Base-by-base conservation (phyloP, 352 stramenopile species). In the Pythium folliculosum region DNA sequence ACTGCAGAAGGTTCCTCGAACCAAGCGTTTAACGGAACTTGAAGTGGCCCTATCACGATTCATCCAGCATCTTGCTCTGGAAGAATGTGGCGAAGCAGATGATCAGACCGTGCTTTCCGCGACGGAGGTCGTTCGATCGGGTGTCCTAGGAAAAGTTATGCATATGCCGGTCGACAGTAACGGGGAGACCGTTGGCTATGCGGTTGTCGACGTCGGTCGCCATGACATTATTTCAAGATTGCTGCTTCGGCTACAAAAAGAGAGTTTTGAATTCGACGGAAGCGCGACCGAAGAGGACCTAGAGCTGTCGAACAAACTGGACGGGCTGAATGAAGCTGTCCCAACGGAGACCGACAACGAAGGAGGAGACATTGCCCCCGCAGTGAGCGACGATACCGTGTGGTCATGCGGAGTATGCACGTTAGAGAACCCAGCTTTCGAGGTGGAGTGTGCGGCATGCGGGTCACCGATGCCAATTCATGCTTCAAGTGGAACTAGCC, bases 101-200 rank as follows among this genome's bases (percentile, higher is more conserved):
- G 85, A 93, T 57, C 80, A 89, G 50, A 93, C 80, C 35, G 84
- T 91, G 21, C 81, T 84, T 47, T 92, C 82, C 13, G 86, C 86
- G 6, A 79, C 82, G 14, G 75, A 86, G 27, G 77, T 85, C 0
- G 81, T 78, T 59, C 80, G 84, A 1, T 84, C 88, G 60, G 86
- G 86, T 12, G 86, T 92, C 43, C 56, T 90, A 14, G 77, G 77
- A 5, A 77, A 75, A 32, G 73, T 94, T 7, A 51, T 94, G 10
- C 81, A 83, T 53, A 69, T 91, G 23, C 83, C 86, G 14, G 69
- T 88, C 13, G 75, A 90, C 60, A 52, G 60, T 13, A 51, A 77
- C 30, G 82, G 84, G 10, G 51, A 75, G 12, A 86, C 86, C 9
- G 54, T 69, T 4, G 86, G 86, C 2, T 92, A 85, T 58, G 84